A percentile compares a stretch with the other conserved stretches of the same genome.
Conservation (phyloP, 1,284 basidiomycete genomes). For the Farysia itapuensis region DNA sequence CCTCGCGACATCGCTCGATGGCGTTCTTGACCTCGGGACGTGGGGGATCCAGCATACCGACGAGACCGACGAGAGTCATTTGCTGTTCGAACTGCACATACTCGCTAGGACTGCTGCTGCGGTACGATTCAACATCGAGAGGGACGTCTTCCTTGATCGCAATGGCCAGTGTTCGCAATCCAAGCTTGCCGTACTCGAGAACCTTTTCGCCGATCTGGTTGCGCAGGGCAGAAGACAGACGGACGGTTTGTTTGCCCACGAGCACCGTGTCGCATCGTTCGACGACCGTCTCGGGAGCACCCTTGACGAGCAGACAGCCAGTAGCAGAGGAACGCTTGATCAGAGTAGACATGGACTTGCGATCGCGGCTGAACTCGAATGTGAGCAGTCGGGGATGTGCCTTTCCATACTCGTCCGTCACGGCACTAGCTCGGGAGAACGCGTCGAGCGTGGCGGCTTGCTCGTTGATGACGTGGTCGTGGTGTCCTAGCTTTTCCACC, state of each 20-base stretch:
- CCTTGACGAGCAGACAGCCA: constrained; percentile 77
- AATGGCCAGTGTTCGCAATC: constrained; percentile 86
- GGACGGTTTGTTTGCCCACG: constrained; percentile 54
- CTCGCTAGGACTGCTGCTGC: constrained; percentile 65
- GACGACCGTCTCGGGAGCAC: constrained; percentile 90
- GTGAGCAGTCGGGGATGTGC: constrained; percentile 79
- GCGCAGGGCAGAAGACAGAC: constrained; percentile 66
- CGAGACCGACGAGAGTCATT: constrained; percentile 88
- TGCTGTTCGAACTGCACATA: constrained; percentile 78
- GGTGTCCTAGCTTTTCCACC: constrained; percentile 75
- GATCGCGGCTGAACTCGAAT: constrained; percentile 95
- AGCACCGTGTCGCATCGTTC: constrained; percentile 80
- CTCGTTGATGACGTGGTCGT: constrained; percentile 62
- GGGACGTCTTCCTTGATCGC: constrained; percentile 75
- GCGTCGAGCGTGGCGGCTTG: constrained; percentile 68
- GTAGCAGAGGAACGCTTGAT: constrained; percentile 66
- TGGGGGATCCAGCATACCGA: constrained; percentile 97
- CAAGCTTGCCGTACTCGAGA: constrained; percentile 73
- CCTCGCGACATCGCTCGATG: constrained; percentile 84
- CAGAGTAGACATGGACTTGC: constrained; percentile 98
- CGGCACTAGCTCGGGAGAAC: constrained; percentile 72
- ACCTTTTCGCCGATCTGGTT: constrained; percentile 69
- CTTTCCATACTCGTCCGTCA: constrained; percentile 77
- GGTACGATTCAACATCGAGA: constrained; percentile 68
- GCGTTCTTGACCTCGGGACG: constrained; percentile 87